Percentiles rank a stretch among this genome's conserved stretches.
Conservation (phyloP, 192 early-diverging fungal species). For the Jimgerdemannia lactiflua region DNA sequence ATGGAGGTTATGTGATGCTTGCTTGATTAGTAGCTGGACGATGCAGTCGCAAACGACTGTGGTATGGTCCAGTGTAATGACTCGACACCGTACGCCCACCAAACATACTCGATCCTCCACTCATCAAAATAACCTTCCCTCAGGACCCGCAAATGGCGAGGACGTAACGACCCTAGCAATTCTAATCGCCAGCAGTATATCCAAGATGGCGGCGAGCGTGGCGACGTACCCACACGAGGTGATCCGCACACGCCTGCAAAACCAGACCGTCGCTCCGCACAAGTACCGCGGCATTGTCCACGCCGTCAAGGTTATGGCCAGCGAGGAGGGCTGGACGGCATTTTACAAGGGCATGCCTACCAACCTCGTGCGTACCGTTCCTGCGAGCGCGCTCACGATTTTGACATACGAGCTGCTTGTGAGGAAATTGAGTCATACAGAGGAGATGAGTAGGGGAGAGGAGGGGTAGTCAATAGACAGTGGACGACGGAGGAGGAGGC, state of each 20-base stretch:
- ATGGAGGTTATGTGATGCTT: no score
- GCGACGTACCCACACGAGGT: conserved; percentile 97
- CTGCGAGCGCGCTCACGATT: conserved; percentile 81
- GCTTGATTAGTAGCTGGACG: no score
- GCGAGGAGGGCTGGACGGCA: conserved; percentile 76
- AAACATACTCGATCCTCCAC: background rate
- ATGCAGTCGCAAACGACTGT: no score
- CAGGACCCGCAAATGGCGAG: background rate
- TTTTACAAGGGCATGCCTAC: conserved; percentile 89
- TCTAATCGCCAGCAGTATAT: conserved; percentile 74
- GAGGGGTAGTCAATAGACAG: conserved; percentile 60
- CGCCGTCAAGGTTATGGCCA: conserved; percentile 63
- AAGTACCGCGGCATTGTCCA: conserved; percentile 87
- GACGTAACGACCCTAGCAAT: background rate
- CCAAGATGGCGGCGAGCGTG: conserved; percentile 87
- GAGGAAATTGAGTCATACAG: conserved; percentile 33
- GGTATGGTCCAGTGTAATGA: no score
- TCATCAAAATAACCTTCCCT: no score
- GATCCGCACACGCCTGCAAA: conserved; percentile 91
- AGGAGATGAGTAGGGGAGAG: conserved; percentile 52
- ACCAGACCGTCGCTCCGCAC: conserved; percentile 66
- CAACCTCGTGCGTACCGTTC: conserved; percentile 87
- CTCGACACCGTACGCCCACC: no score
- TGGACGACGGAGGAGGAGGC: conserved; percentile 53
- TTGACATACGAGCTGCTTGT: conserved; percentile 88